Evolutionary conservation across 352 stramenopile genomes (phyloP).

Genomic region (Pythium aphanidermatum): DNA sequence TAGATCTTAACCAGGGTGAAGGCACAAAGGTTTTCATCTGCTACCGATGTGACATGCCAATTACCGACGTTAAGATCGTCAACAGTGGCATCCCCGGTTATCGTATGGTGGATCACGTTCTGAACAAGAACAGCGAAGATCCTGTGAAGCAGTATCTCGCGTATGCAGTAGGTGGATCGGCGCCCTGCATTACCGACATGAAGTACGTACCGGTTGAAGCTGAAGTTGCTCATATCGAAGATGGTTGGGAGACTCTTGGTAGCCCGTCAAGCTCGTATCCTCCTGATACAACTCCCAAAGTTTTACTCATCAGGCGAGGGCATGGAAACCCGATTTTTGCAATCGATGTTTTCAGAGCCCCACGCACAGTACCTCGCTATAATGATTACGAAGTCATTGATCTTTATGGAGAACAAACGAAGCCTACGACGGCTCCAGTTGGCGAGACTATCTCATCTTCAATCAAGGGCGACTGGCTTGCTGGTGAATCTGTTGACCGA

Average conservation of each 20-base stretch:
- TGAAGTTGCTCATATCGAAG: constrained; percentile 32
- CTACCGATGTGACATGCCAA: constrained; percentile 85
- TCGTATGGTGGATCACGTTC: constrained; percentile 70
- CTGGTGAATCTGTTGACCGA: constrained; percentile 63
- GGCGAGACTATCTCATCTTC: background rate
- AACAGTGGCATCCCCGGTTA: constrained; percentile 80
- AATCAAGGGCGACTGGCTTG: constrained; percentile 73
- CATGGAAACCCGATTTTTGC: constrained; percentile 85
- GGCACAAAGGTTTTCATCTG: constrained; percentile 80
- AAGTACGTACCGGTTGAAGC: constrained; percentile 47
- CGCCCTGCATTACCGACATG: constrained; percentile 74
- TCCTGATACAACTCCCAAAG: constrained; percentile 18
- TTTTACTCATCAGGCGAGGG: constrained; percentile 69
- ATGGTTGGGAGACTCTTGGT: constrained; percentile 71
- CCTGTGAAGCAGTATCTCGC: constrained; percentile 72
- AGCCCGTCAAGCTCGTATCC: constrained; percentile 37
- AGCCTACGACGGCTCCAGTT: background rate
- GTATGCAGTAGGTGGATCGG: constrained; percentile 76
- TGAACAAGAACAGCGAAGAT: constrained; percentile 69
- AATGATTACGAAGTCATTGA: constrained; percentile 88
- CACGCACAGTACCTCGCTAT: constrained; percentile 80
- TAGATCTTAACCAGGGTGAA: constrained; percentile 85
- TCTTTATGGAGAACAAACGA: constrained; percentile 26
- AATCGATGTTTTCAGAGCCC: constrained; percentile 81
- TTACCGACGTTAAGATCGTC: constrained; percentile 84